Percentiles rank a stretch among this genome's conserved stretches.
Evolutionary conservation across 495 filamentous ascomycete genomes (phyloP).

Genomic region (Penicillium waksmanii): DNA sequence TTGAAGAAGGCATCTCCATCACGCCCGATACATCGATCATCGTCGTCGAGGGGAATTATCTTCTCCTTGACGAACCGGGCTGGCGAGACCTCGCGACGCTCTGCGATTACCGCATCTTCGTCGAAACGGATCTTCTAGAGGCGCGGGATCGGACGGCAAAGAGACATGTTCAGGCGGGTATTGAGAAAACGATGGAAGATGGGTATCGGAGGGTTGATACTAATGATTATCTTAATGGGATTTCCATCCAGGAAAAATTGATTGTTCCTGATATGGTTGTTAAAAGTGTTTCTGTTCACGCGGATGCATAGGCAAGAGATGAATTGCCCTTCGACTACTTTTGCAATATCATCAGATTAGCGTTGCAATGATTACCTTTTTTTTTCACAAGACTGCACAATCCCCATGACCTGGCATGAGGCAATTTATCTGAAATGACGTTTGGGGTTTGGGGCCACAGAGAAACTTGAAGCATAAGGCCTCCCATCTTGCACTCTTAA

Average conservation of each 20-base stretch:
- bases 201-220: slow-evolving; percentile 42
- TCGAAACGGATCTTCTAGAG: slow-evolving; percentile 40
- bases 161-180: slow-evolving; percentile 42
- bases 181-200: slow-evolving; percentile 45
- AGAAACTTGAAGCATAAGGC: too few relatives aligned
- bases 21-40: slow-evolving; percentile 35
- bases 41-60: slow-evolving; percentile 45
- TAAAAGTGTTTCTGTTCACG: slow-evolving; percentile 21
- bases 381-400: not conserved
- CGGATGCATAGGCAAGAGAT: too few relatives aligned
- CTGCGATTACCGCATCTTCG: slow-evolving; percentile 40
- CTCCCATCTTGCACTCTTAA: too few relatives aligned
- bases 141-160: slow-evolving; percentile 39
- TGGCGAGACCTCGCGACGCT: slow-evolving; percentile 33
- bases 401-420: too few relatives aligned
- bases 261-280: slow-evolving; percentile 36
- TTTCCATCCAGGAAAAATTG: slow-evolving; percentile 31
- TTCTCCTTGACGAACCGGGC: slow-evolving; percentile 36
- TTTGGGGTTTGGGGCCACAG: too few relatives aligned
- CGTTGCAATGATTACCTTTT: not conserved
- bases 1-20: slow-evolving; percentile 40
- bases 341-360: too few relatives aligned
- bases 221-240: slow-evolving; percentile 48
- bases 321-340: too few relatives aligned
- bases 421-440: too few relatives aligned